Base-by-base conservation (phyloP, 139 green algal genomes). In the Closterium sp. region DNA sequence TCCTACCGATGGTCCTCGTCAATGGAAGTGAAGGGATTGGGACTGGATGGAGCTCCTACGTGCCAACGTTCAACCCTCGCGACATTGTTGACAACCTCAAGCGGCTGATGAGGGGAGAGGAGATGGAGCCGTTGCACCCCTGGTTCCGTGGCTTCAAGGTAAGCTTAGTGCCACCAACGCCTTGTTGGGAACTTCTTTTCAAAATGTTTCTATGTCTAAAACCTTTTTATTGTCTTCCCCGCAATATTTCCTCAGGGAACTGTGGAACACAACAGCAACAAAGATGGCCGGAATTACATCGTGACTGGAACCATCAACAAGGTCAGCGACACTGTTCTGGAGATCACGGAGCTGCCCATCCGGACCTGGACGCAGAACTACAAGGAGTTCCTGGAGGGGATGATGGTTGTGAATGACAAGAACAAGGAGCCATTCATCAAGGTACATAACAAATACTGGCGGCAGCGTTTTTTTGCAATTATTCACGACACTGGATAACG, bases 21-120 rank as follows among this genome's bases (percentile, higher is more conserved):
- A 99, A 99, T 90, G 98, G 98, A 42, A 98, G 98, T 10, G 98
- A 99, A 91, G 98, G 98, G 94, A 99, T 99, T 70, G 98, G 98
- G 88, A 99, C 98, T 1, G 98, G 98, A 88, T 99, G 98, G 98
- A 98, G 95, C 94, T 99, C 98, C 11, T 98, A 88, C 88, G 97
- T 99, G 87, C 98, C 98, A 91, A 99, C 99, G 96, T 99, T 98
- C 97, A 98, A 97, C 94, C 98, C 98, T 1, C 93, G 95, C 2
- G 98, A 99, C 86, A 95, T 99, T 27, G 96, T 98, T 27, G 95
- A 89, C 30, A 99, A 99, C 95, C 89, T 99, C n/a, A 96, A 95
- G 92, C 92, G 95, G 6, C 93, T 99, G 93, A 95, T 99, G 89
- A 86, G 94, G 3, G 97, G 96, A 0, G 93, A 98, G 95, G 94